Base-by-base conservation (phyloP, 257 asterid species). In the Galeopsis tetrahit region DNA sequence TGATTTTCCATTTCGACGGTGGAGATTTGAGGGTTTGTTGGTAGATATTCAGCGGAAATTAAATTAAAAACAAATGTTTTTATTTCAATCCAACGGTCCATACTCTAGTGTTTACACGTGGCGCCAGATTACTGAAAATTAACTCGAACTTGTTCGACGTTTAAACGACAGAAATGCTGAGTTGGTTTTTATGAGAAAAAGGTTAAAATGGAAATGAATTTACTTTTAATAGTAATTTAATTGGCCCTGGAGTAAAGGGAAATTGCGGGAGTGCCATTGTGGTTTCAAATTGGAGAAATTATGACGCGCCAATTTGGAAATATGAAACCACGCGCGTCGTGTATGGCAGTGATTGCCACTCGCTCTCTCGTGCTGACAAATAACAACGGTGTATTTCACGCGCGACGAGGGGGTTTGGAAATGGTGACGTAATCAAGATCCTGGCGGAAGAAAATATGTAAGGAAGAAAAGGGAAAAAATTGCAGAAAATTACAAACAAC, bases 261-360 rank as follows among this genome's bases (percentile, higher is more conserved):
- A 78, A 76, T 73, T 65, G 72, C 84, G 59, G 10, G 33, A 38
- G 2, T 73, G 60, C 85, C 87, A 73, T 59, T 52, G 10, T 3
- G 1, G 39, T 38, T 68, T 81, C 62, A 32, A 61, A 70, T 63
- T 21, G 65, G 6, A 56, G 66, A 40, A 64, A 33, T 6, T 14
- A 48, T 39, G 80, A 77, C 67, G 58, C 76, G 76, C 81, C 60
- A 68, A 78, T 53, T 68, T 5, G 53, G 60, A 34, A 3, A 13
- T 5, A 8, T 7, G 10, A 3, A 0, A 0, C 73, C n/a, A 63
- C 42, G 42, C 58, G 49, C 65, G 43, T 21, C 42, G 75, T 53
- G 40, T 43, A n/a, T n/a, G 67, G 0, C 40, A 4, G 2, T 0
- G 1, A 1, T 0, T 1, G 51, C 17, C 40, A 75, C 69, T 72